phyloP scores from a whole-genome alignment of 2,329 filamentous ascomycete genomes.

The Penicillium expansum region DNA sequence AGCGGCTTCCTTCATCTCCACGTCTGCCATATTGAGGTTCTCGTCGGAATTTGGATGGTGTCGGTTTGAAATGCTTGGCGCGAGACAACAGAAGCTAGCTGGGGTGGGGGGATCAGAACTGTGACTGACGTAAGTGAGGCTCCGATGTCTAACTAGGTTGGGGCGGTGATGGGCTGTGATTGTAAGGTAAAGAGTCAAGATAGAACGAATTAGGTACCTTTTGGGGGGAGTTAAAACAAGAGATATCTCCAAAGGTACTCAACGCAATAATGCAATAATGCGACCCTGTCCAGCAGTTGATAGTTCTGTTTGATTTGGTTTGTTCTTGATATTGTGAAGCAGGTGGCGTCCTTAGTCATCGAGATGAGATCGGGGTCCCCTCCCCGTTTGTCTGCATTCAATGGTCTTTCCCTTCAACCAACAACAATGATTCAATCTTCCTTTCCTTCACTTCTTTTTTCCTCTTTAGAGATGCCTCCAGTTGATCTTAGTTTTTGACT shows the following conservation, averaged over 20 bases:
- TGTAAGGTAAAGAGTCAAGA: not conserved
- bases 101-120: conserved; percentile 9
- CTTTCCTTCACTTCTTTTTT: not conserved
- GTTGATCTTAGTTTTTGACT: not conserved
- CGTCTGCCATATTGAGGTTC: conserved; percentile 71
- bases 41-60: not conserved
- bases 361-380: conserved; percentile 9
- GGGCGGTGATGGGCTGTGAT: conserved; percentile 3
- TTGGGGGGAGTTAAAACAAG: not conserved
- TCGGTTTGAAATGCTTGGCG: conserved; percentile 8
- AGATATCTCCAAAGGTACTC: conserved; percentile 6
- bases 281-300: not conserved
- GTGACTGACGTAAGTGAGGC: conserved; percentile 12
- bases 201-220: not conserved
- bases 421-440: conserved; percentile 8
- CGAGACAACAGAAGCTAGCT: conserved; percentile 6
- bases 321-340: conserved; percentile 16
- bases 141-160: not conserved
- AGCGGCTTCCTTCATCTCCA: conserved; percentile 86
- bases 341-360: conserved; percentile 28
- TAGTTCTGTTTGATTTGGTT: conserved; percentile 19
- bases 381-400: conserved; percentile 6
- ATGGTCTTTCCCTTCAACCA: conserved; percentile 16
- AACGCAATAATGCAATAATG: not conserved
- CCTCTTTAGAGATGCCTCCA: conserved; percentile 8